Percentiles rank a stretch among this genome's conserved stretches.
Conservation (phyloP, 495 filamentous ascomycete species). For the Stereocaulon alpinum region DNA sequence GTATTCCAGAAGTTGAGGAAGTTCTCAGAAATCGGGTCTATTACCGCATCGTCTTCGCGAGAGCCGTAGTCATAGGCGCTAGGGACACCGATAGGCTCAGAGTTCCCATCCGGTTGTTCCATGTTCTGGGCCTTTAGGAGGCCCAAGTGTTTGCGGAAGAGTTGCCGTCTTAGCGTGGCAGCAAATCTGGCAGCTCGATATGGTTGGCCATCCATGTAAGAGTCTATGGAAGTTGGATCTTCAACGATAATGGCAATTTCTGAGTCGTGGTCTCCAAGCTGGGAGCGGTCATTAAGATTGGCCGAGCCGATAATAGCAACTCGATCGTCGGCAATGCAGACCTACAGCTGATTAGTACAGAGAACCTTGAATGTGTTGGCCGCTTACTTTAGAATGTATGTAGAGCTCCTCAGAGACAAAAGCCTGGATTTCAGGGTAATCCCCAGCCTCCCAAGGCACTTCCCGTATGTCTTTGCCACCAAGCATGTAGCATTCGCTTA, state of each 20-base stretch:
- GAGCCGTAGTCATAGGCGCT: constrained; percentile 80
- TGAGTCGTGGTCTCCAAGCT: constrained; percentile 77
- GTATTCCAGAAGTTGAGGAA: constrained; percentile 63
- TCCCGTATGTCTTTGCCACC: constrained; percentile 61
- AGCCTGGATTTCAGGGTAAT: constrained; percentile 68
- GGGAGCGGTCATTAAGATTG: constrained; percentile 90
- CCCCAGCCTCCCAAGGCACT: constrained; percentile 66
- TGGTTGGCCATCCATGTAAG: constrained; percentile 58
- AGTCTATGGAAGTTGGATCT: constrained; percentile 59
- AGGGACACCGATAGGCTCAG: constrained; percentile 58
- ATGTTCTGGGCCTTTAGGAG: constrained; percentile 63
- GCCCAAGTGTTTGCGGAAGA: constrained; percentile 88
- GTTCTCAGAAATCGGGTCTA: constrained; percentile 58
- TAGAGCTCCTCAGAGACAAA: constrained; percentile 93
- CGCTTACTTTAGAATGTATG: constrained; percentile 69
- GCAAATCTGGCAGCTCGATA: constrained; percentile 74
- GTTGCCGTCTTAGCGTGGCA: constrained; percentile 65
- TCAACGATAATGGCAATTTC: constrained; percentile 76
- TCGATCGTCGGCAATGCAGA: constrained; percentile 86
- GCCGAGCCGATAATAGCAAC: constrained; percentile 85
- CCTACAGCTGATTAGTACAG: constrained; percentile 26
- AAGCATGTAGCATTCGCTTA: constrained; percentile 79
- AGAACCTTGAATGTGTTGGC: neutral
- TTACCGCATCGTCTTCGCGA: constrained; percentile 59
- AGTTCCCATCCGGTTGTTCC: constrained; percentile 56